Conservation (phyloP, 106 monocot genomes). For the Dendrobium officinale region DNA sequence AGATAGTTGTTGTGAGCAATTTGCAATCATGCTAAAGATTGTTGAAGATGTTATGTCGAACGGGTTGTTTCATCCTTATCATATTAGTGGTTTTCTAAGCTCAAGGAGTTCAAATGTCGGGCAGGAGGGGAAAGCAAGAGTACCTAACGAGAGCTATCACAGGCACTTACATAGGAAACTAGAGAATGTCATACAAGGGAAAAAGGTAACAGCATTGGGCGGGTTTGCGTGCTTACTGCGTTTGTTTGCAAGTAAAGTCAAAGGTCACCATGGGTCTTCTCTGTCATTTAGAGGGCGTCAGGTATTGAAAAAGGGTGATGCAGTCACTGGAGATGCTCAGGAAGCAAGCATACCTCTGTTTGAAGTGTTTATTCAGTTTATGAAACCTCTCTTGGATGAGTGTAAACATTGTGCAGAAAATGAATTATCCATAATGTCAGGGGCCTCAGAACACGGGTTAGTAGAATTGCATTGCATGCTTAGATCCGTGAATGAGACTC, state of each 20-base stretch:
- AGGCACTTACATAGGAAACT: slow-evolving; percentile 54
- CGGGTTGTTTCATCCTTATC: slow-evolving; percentile 77
- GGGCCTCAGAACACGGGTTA: slow-evolving; percentile 18
- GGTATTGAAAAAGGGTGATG: slow-evolving; percentile 14
- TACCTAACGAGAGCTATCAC: slow-evolving; percentile 53
- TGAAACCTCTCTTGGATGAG: slow-evolving; percentile 65
- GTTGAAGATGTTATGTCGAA: slow-evolving; percentile 63
- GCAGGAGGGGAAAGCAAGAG: slow-evolving; percentile 18
- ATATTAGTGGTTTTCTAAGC: slow-evolving; percentile 64
- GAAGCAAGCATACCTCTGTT: slow-evolving; percentile 45
- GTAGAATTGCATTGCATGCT: slow-evolving; percentile 46
- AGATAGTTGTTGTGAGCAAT: slow-evolving; percentile 14
- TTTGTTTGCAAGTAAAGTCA: slow-evolving; percentile 45
- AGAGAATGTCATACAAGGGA: slow-evolving; percentile 42
- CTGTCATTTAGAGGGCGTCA: slow-evolving; percentile 16
- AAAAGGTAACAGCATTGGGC: slow-evolving; percentile 38
- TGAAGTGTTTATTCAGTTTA: slow-evolving; percentile 75
- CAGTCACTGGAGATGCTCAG: slow-evolving; percentile 28
- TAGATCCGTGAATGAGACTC: slow-evolving; percentile 64
- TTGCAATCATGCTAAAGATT: slow-evolving; percentile 22
- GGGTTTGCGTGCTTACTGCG: slow-evolving; percentile 66
- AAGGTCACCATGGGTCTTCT: slow-evolving; percentile 19
- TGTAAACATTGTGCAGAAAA: slow-evolving; percentile 35
- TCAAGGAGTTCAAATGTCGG: slow-evolving; percentile 28
- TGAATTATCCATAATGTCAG: slow-evolving; percentile 21